Percentiles rank a stretch among this genome's conserved stretches.
phyloP scores from a whole-genome alignment of 768 basidiomycete genomes.

The Termitomyces sp. region DNA sequence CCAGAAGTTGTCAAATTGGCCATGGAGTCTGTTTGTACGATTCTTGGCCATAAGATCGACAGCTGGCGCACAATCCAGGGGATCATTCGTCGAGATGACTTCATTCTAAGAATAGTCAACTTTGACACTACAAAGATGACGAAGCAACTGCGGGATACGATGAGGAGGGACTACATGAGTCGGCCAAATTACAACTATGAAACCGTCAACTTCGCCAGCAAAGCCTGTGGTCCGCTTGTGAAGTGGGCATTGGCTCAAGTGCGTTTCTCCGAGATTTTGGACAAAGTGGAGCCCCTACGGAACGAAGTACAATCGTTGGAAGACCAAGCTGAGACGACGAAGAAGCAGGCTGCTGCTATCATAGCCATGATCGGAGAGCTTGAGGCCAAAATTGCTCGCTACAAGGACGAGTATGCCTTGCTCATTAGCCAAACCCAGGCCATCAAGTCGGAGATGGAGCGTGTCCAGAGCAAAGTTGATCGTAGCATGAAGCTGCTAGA shows the following conservation, averaged over 20 bases:
- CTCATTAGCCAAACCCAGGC: constrained; percentile 96
- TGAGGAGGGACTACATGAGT: constrained; percentile 92
- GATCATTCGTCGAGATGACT: constrained; percentile 94
- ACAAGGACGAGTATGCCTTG: constrained; percentile 96
- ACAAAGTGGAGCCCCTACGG: constrained; percentile 93
- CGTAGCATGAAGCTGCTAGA: constrained; percentile 94
- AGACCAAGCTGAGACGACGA: constrained; percentile 89
- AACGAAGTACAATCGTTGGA: constrained; percentile 94
- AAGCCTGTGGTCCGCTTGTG: constrained; percentile 95
- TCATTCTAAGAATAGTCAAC: constrained; percentile 92
- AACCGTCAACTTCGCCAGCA: constrained; percentile 90
- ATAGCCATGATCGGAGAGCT: constrained; percentile 91
- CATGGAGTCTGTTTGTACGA: constrained; percentile 97
- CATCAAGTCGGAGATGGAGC: constrained; percentile 97
- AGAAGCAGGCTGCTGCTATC: constrained; percentile 87
- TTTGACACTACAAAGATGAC: constrained; percentile 96
- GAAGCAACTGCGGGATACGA: constrained; percentile 78
- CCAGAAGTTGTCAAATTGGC: constrained; percentile 96
- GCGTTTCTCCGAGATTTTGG: constrained; percentile 93
- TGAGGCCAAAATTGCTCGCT: constrained; percentile 86
- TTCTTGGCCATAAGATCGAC: constrained; percentile 96
- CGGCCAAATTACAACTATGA: constrained; percentile 93
- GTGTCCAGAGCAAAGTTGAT: constrained; percentile 95
- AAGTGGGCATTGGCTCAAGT: constrained; percentile 99
- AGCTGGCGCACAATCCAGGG: constrained; percentile 95